Percentiles rank a stretch among this genome's conserved stretches.
These are phyloP conservation scores for Rhododendron simsii DNA, from an alignment of 148 eudicot species.

Conservation along the genomic window DNA sequence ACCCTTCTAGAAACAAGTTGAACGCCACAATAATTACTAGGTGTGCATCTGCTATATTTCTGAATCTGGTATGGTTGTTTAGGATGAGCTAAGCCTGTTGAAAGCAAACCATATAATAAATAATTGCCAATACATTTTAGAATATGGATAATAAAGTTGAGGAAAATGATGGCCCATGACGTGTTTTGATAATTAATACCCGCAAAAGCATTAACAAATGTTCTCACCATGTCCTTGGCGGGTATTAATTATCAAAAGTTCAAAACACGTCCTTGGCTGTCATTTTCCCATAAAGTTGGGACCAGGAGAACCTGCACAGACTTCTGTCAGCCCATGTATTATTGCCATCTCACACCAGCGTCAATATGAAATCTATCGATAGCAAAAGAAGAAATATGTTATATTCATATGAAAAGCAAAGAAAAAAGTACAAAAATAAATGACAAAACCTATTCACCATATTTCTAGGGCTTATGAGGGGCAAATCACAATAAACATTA, in stretches of 20 bases:
- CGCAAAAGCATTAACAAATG: no score
- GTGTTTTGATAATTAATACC: no score
- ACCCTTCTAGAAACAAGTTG: conserved; percentile 20
- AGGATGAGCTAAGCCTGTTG: conserved; percentile 26
- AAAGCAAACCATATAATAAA: neutral
- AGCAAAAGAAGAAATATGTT: neutral
- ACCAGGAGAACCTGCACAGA: conserved; percentile 23
- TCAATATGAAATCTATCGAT: neutral
- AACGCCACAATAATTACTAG: neutral
- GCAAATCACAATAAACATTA: neutral
- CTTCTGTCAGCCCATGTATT: conserved; percentile 18
- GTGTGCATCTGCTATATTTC: conserved; percentile 7
- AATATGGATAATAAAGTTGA: neutral
- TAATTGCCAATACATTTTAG: neutral
- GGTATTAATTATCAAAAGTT: no score
- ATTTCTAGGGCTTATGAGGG: neutral
- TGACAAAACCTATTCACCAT: neutral
- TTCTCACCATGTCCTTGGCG: no score
- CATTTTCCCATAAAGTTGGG: neutral
- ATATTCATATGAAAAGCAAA: neutral
- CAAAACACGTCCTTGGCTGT: no score
- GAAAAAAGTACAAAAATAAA: neutral
- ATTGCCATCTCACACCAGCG: conserved; percentile 17
- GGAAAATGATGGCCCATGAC: no score
- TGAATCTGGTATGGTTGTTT: conserved; percentile 13